Base-by-base conservation (phyloP, 2,329 filamentous ascomycete species). In the Helotiales sp. region DNA sequence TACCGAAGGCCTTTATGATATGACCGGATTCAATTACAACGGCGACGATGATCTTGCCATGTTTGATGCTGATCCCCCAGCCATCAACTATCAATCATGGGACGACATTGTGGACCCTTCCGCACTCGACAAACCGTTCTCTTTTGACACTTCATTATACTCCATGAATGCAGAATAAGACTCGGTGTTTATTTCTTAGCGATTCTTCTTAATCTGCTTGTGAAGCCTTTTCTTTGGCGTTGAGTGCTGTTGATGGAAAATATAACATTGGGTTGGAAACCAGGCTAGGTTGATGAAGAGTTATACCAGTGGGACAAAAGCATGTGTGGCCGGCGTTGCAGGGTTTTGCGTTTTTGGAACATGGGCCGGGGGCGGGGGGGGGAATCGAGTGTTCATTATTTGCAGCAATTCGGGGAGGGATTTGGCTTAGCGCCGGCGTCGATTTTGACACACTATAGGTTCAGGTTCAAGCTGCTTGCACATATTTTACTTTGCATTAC, bases 51-150 rank as follows among this genome's bases (percentile, higher is more conserved):
- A 77, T 61, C 37, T 72, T 20, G 67, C 71, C 26, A 75, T 76
- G 69, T 70, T 76, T 43, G 72, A 77, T 58, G 71, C 71, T 24
- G 70, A 75, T 11, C 67, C 66, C 57, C 70, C 61, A 34, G 28
- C 66, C 6, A 71, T 77, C 28, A 74, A 75, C 20, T 67, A 73
- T 75, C 26, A 76, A 64, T 69, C 70, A 6, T 85, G 85, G 82
- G 85, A 87, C 40, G 83, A 87, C n/a, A 67, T 84, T 43, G 74
- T 80, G 3, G 74, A 77, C 62, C 52, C 59, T 28, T 74, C 77
- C 0, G 82, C 86, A 72, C 85, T 86, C 69, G 79, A 79, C 61
- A 87, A 87, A 75, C 81, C 84, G 0, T 86, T 87, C 69, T 74
- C 80, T 69, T 78, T 89, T 63, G 85, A 88, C 67, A 80, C 80